A percentile compares a stretch with the other conserved stretches of the same genome.
Evolutionary conservation across 2,329 filamentous ascomycete genomes (phyloP).

Genomic region (Venturia aucupariae): DNA sequence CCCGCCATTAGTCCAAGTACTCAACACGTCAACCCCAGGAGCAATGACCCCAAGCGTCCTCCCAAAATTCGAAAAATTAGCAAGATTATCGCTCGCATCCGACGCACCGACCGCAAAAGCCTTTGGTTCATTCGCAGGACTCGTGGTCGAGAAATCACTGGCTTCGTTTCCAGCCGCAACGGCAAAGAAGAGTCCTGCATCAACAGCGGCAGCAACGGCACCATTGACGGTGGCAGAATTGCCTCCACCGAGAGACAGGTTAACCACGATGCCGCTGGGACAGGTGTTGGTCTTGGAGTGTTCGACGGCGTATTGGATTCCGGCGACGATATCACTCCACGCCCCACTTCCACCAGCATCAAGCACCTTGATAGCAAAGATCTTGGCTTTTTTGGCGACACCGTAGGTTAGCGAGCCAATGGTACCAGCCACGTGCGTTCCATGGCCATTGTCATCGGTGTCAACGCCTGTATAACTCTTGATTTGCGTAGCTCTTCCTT

Average conservation of each 20-base stretch:
- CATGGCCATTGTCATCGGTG: slow-evolving; percentile 48
- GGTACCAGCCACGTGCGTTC: slow-evolving; percentile 55
- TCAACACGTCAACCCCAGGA: slow-evolving; percentile 13
- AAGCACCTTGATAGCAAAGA: slow-evolving; percentile 46
- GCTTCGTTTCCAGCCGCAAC: slow-evolving; percentile 46
- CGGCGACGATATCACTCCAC: slow-evolving; percentile 6
- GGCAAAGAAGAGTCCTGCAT: slow-evolving; percentile 41
- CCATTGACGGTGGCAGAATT: slow-evolving; percentile 40
- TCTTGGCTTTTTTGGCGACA: slow-evolving; percentile 48
- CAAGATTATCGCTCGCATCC: slow-evolving; percentile 4
- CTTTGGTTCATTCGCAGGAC: slow-evolving; percentile 13
- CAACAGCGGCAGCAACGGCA: slow-evolving; percentile 39
- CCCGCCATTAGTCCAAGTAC: slow-evolving; percentile 2
- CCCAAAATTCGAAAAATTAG: slow-evolving; percentile 14
- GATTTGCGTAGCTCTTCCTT: slow-evolving; percentile 21
- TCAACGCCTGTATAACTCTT: slow-evolving; percentile 21
- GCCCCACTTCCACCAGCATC: slow-evolving; percentile 23
- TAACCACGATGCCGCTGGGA: slow-evolving; percentile 36
- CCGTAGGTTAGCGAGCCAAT: slow-evolving; percentile 53
- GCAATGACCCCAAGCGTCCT: slow-evolving; percentile 9
- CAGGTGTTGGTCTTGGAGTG: slow-evolving; percentile 7
- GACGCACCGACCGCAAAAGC: slow-evolving; percentile 14
- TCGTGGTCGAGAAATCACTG: not conserved
- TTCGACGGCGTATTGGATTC: slow-evolving; percentile 1
- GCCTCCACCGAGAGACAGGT: slow-evolving; percentile 46